A percentile compares a stretch with the other conserved stretches of the same genome.
Evolutionary conservation across 306 rosid genomes (phyloP).

Genomic region (Rubus parviflorus): DNA sequence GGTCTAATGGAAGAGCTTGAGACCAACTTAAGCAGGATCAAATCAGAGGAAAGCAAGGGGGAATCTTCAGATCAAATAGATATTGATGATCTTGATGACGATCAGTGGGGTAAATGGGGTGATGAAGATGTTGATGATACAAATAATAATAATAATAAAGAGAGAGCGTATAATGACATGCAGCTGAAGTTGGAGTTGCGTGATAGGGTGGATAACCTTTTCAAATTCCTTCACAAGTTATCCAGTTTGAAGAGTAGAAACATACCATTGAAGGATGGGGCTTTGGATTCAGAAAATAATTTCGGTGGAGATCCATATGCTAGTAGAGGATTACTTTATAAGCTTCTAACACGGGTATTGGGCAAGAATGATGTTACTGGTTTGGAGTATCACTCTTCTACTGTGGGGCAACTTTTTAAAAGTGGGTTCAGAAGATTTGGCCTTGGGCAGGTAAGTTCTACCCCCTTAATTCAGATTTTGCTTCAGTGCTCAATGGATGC

Average conservation of each 20-base stretch:
- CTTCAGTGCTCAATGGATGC: conserved; percentile 29
- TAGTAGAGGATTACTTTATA: conserved; percentile 71
- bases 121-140: conserved; percentile 72
- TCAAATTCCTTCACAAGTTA: conserved; percentile 83
- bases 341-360: conserved; percentile 64
- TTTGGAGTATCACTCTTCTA: conserved; percentile 91
- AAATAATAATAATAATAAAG: conserved; percentile 44
- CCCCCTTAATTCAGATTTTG: conserved; percentile 20
- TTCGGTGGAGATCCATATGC: conserved; percentile 55
- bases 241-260: conserved; percentile 61
- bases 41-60: conserved; percentile 50
- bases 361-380: conserved; percentile 67
- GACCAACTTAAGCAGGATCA: conserved; percentile 50
- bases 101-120: conserved; percentile 93
- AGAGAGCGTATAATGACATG: conserved; percentile 59
- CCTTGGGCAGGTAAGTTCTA: conserved; percentile 80
- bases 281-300: conserved; percentile 47
- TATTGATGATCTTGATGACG: conserved; percentile 79
- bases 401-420: conserved; percentile 85
- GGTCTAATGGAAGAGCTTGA: conserved; percentile 82
- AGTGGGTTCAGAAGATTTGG: conserved; percentile 96
- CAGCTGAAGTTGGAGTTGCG: conserved; percentile 95
- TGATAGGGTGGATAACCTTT: conserved; percentile 77
- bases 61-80: conserved; percentile 36
- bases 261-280: conserved; percentile 60